These are phyloP conservation scores for Gracilaria gracilis DNA, from an alignment of 23 red algal genomes.

Conservation along the genomic window DNA sequence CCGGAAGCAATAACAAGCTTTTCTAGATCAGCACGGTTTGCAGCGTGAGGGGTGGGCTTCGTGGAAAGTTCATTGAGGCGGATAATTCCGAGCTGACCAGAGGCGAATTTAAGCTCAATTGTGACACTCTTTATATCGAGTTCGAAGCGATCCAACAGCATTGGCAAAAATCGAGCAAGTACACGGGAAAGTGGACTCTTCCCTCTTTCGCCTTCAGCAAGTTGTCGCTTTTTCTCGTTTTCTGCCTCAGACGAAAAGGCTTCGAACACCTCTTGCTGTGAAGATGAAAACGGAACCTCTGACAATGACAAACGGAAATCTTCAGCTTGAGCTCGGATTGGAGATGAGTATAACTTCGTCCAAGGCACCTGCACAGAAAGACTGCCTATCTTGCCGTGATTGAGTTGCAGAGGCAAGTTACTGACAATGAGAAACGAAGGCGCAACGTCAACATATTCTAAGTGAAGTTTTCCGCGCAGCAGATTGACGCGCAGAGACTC, in stretches of 20 bases:
- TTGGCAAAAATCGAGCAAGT: conserved; percentile 34
- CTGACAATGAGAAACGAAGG: conserved; percentile 17
- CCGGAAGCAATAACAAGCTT: conserved; percentile 40
- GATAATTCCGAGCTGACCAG: not conserved
- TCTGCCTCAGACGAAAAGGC: conserved; percentile 31
- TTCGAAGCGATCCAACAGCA: conserved; percentile 60
- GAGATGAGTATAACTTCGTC: conserved; percentile 44
- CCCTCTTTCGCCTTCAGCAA: conserved; percentile 50
- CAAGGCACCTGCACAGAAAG: conserved; percentile 54
- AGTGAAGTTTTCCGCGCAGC: conserved; percentile 33
- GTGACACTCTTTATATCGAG: conserved; percentile 35
- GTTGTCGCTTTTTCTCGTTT: conserved; percentile 39
- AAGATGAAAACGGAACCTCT: conserved; percentile 43
- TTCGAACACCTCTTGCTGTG: conserved; percentile 46
- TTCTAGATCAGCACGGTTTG: conserved; percentile 25
- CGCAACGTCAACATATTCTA: conserved; percentile 35
- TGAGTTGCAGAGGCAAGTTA: conserved; percentile 39
- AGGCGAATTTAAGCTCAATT: conserved; percentile 40
- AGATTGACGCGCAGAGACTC: conserved; percentile 60
- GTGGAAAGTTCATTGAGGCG: not conserved
- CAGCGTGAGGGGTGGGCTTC: not conserved
- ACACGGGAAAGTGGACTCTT: conserved; percentile 33
- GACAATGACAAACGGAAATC: conserved; percentile 22
- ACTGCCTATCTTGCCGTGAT: conserved; percentile 21
- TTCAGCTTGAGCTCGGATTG: conserved; percentile 36